A percentile compares a stretch with the other conserved stretches of the same genome.
These are phyloP conservation scores for Globisporangium viniferum DNA, from an alignment of 352 stramenopile genomes.

Conservation along the genomic window DNA sequence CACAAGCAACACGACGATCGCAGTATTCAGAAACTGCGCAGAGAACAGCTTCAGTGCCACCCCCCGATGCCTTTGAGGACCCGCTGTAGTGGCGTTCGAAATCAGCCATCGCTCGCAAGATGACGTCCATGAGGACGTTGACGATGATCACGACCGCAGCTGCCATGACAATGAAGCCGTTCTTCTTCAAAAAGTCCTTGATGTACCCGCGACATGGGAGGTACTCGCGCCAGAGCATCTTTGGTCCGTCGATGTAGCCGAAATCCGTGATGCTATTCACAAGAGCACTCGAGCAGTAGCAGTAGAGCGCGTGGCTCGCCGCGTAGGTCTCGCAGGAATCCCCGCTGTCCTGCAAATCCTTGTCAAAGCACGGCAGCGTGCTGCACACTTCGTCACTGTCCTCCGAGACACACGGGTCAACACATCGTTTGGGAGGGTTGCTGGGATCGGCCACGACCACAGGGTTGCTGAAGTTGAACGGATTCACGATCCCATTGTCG, in stretches of 20 bases:
- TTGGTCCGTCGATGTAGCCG: constrained; percentile 49
- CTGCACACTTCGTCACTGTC: constrained; percentile 43
- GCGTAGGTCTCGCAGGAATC: constrained; percentile 57
- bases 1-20: constrained; percentile 76
- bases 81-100: constrained; percentile 81
- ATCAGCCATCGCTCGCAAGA: constrained; percentile 55
- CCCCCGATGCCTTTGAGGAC: constrained; percentile 65
- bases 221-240: constrained; percentile 49
- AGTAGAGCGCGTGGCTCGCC: constrained; percentile 63
- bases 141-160: constrained; percentile 69
- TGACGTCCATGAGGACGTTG: constrained; percentile 71
- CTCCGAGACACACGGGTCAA: constrained; percentile 61
- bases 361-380: constrained; percentile 63
- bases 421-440: constrained; percentile 34
- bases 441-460: constrained; percentile 4
- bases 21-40: constrained; percentile 83
- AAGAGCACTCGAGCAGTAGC: constrained; percentile 59
- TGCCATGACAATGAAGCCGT: constrained; percentile 62
- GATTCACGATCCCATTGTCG: constrained; percentile 52
- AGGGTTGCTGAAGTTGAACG: constrained; percentile 23
- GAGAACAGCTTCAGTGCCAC: constrained; percentile 78
- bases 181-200: constrained; percentile 61
- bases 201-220: constrained; percentile 64
- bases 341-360: constrained; percentile 26
- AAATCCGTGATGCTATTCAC: constrained; percentile 38